These are phyloP conservation scores for Carex kokanica DNA, from an alignment of 176 grass and related monocot genomes.

Conservation along the genomic window DNA sequence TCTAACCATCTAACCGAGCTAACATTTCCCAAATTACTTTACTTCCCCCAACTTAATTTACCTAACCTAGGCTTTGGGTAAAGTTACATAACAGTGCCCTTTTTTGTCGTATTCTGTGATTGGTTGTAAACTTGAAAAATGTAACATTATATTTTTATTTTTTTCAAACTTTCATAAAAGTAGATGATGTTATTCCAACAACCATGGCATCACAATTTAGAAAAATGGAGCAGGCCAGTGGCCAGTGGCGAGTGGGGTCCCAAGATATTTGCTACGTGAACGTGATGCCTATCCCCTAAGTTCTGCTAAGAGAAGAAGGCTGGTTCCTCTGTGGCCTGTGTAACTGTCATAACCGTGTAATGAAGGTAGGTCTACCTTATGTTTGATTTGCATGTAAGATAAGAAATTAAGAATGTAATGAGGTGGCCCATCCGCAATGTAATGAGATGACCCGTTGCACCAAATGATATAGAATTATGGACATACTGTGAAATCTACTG, in stretches of 20 bases:
- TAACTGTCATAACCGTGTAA: not conserved
- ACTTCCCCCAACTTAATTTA: conserved; percentile 1
- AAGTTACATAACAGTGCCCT: not conserved
- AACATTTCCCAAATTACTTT: not conserved
- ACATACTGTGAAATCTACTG: not conserved
- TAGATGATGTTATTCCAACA: conserved; percentile 31
- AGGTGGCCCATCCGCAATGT: not conserved
- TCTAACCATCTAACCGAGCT: conserved; percentile 5
- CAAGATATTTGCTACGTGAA: conserved; percentile 28
- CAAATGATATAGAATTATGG: not conserved
- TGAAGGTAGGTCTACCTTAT: not conserved
- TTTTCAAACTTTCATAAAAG: conserved; percentile 13
- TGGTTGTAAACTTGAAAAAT: not conserved
- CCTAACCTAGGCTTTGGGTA: conserved; percentile 3
- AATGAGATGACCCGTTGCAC: not conserved
- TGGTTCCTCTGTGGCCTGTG: not conserved
- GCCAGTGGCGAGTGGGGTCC: not conserved
- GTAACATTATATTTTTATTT: not conserved
- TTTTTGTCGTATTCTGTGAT: not conserved
- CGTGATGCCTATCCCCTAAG: conserved; percentile 15
- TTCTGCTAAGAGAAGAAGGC: not conserved
- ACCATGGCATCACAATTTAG: conserved; percentile 18
- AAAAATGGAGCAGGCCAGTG: conserved; percentile 8
- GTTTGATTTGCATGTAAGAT: not conserved
- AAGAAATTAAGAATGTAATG: no score